These are phyloP conservation scores for Skeletonema costatum DNA, from an alignment of 108 stramenopile species.

Conservation along the genomic window DNA sequence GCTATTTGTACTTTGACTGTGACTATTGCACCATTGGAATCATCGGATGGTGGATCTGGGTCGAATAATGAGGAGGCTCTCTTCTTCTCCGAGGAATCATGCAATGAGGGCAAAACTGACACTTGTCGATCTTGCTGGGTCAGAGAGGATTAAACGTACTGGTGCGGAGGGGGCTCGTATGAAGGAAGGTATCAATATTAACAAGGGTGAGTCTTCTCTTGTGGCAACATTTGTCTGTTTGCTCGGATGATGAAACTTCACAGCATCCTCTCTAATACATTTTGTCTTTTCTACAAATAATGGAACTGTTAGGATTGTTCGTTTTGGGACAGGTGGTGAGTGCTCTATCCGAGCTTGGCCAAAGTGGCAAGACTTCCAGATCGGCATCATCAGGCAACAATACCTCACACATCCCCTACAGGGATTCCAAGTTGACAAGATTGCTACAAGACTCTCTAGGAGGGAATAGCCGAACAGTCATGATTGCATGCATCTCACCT, in stretches of 20 bases:
- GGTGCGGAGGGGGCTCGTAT: slow-evolving; percentile 68
- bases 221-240: neutral
- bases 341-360: slow-evolving; percentile 48
- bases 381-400: neutral
- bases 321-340: slow-evolving; percentile 71
- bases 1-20: slow-evolving; percentile 92
- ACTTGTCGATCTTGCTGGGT: slow-evolving; percentile 81
- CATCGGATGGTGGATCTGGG: neutral
- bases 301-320: slow-evolving; percentile 29
- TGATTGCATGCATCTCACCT: slow-evolving; percentile 84
- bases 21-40: slow-evolving; percentile 46
- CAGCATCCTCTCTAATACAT: neutral
- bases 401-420: slow-evolving; percentile 75
- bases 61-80: neutral
- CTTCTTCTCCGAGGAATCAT: slow-evolving; percentile 14
- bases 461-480: slow-evolving; percentile 80
- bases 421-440: slow-evolving; percentile 94
- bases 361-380: slow-evolving; percentile 10
- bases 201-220: slow-evolving; percentile 56
- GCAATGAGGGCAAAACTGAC: slow-evolving; percentile 63
- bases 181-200: slow-evolving; percentile 92
- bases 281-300: neutral
- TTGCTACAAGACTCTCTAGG: slow-evolving; percentile 83
- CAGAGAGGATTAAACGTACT: slow-evolving; percentile 75
- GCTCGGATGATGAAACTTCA: neutral